These are phyloP conservation scores for Tetradesmus lagerheimii DNA, from an alignment of 139 green algal genomes.

Conservation along the genomic window DNA sequence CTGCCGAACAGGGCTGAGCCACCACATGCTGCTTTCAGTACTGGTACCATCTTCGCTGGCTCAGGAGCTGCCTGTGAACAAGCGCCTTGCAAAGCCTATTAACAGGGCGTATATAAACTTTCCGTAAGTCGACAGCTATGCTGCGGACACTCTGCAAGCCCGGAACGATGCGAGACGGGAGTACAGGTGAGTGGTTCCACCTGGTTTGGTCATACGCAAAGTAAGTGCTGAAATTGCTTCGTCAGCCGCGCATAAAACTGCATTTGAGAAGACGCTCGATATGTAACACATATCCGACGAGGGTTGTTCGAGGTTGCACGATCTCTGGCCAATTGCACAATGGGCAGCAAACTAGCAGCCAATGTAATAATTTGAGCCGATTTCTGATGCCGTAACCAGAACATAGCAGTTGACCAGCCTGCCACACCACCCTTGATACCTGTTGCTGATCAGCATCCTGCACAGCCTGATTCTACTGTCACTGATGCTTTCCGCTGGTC, in stretches of 20 bases:
- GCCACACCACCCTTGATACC: not conserved
- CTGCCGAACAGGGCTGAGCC: not conserved
- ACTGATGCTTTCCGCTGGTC: not conserved
- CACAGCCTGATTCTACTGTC: not conserved
- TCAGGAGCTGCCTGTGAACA: not conserved
- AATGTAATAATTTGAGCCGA: not conserved
- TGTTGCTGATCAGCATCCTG: not conserved
- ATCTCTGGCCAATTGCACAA: not conserved
- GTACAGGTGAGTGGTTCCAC: too few relatives aligned
- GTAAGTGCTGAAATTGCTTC: too few relatives aligned
- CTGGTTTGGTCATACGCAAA: too few relatives aligned
- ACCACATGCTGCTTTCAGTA: not conserved
- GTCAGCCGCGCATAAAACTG: too few relatives aligned
- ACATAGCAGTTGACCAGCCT: not conserved
- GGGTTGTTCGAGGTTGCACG: not conserved
- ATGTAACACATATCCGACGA: not conserved
- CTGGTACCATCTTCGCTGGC: not conserved
- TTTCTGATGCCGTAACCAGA: not conserved
- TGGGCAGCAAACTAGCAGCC: not conserved
- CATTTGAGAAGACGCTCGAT: too few relatives aligned
- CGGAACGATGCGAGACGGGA: too few relatives aligned
- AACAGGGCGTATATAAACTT: too few relatives aligned
- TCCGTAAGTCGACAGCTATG: too few relatives aligned
- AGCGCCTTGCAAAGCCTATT: too few relatives aligned
- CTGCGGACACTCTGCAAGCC: too few relatives aligned